phyloP scores from a whole-genome alignment of 2,329 filamentous ascomycete genomes.

The Colletotrichum somersetense region DNA sequence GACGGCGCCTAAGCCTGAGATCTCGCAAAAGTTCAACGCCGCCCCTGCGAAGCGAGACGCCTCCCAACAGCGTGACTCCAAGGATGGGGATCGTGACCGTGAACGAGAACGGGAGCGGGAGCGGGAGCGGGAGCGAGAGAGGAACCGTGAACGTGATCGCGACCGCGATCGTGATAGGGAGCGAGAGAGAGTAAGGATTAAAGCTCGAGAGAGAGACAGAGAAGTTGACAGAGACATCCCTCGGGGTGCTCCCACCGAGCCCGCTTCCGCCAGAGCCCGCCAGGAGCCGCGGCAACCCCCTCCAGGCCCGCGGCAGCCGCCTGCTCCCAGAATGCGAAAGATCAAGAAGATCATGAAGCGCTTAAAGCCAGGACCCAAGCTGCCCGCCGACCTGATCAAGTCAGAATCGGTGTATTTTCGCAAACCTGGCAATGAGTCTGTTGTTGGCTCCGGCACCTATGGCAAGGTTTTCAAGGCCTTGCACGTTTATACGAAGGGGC shows the following conservation, averaged over 20 bases:
- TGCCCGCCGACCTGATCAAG: conserved; percentile 78
- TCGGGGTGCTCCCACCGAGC: conserved; percentile 65
- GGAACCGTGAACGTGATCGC: conserved; percentile 46
- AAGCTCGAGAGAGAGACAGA: conserved; percentile 54
- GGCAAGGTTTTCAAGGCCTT: conserved; percentile 96
- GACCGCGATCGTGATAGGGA: conserved; percentile 51
- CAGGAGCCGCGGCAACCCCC: conserved; percentile 51
- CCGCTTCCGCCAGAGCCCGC: conserved; percentile 61
- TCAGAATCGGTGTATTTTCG: conserved; percentile 94
- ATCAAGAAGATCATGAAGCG: conserved; percentile 78
- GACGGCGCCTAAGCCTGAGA: conserved; percentile 72
- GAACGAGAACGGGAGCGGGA: conserved; percentile 46
- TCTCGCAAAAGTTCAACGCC: conserved; percentile 77
- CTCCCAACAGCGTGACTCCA: conserved; percentile 50
- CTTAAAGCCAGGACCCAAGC: conserved; percentile 76
- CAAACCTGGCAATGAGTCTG: conserved; percentile 97
- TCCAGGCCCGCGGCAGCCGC: conserved; percentile 51
- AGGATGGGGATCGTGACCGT: conserved; percentile 43
- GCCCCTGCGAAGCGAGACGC: conserved; percentile 63
- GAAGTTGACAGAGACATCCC: conserved; percentile 61
- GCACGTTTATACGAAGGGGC: conserved; percentile 88
- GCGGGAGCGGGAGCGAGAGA: conserved; percentile 40
- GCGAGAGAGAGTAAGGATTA: conserved; percentile 50
- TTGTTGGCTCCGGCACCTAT: conserved; percentile 95
- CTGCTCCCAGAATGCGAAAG: conserved; percentile 67